A percentile compares a stretch with the other conserved stretches of the same genome.
Evolutionary conservation across 2,329 filamentous ascomycete species (phyloP).

Genomic region (Trichoderma lentiforme): DNA sequence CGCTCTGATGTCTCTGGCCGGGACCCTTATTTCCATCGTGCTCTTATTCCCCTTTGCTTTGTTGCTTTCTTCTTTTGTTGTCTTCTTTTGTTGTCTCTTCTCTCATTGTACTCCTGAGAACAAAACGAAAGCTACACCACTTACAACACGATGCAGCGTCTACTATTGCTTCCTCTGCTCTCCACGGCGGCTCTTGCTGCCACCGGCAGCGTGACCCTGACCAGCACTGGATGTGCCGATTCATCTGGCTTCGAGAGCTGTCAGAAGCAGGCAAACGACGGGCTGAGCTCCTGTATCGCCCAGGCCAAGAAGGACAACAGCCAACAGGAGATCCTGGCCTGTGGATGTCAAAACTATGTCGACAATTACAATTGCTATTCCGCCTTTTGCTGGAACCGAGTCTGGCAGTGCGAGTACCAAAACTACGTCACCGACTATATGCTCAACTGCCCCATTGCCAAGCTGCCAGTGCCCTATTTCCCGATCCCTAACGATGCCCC

Average conservation of each 20-base stretch:
- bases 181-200: not conserved
- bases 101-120: not conserved
- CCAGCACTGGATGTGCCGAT: constrained; percentile 23
- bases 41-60: not conserved
- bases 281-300: constrained; percentile 19
- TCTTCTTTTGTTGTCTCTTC: not conserved
- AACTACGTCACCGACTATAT: constrained; percentile 36
- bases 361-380: constrained; percentile 36
- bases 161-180: not conserved
- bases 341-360: constrained; percentile 26
- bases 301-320: constrained; percentile 20
- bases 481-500: constrained; percentile 33
- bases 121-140: not conserved
- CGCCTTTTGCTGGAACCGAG: constrained; percentile 38
- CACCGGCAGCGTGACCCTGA: not conserved
- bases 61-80: not conserved
- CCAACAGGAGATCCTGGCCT: constrained; percentile 22
- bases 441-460: constrained; percentile 29
- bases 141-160: not conserved
- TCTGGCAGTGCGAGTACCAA: constrained; percentile 40
- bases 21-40: not conserved
- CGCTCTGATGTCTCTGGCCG: not conserved
- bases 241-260: constrained; percentile 24
- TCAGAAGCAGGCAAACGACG: constrained; percentile 14
- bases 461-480: constrained; percentile 37